These are phyloP conservation scores for Aegilops umbellulata DNA, from an alignment of 176 grass and related monocot species.

Conservation along the genomic window DNA sequence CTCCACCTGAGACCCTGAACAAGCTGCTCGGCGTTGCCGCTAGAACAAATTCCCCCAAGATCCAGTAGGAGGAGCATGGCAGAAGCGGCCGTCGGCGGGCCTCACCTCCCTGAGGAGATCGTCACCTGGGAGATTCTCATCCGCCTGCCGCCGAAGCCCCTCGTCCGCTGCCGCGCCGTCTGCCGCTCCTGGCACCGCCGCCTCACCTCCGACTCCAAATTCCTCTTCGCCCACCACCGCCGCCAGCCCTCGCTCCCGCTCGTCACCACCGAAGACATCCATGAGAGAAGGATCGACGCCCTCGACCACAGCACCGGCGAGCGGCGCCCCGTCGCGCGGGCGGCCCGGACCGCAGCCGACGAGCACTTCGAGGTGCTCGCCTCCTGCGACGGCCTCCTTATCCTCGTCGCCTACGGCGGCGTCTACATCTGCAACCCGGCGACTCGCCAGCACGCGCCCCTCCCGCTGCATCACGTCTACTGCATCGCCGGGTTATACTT, in stretches of 20 bases:
- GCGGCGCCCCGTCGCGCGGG: not conserved
- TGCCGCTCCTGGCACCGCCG: constrained; percentile 15
- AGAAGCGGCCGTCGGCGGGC: not conserved
- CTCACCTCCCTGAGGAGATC: not conserved
- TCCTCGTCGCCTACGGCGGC: not conserved
- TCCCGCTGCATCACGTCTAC: not conserved
- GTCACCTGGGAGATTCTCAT: constrained; percentile 1
- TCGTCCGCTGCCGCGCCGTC: not conserved
- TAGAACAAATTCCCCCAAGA: not conserved
- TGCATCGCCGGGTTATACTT: not conserved
- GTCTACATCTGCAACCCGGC: not conserved
- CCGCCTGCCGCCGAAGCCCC: not conserved
- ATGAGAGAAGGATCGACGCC: not conserved
- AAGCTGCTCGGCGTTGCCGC: not conserved
- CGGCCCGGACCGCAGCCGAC: not conserved
- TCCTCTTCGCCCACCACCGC: constrained; percentile 6
- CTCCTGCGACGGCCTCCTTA: constrained; percentile 13
- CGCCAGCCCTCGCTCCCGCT: not conserved
- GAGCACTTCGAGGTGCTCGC: not conserved
- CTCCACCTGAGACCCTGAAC: not conserved
- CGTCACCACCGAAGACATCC: not conserved
- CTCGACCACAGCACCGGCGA: not conserved
- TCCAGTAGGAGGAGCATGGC: not conserved
- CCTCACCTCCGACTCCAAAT: constrained; percentile 1
- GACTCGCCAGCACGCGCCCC: not conserved